phyloP scores from a whole-genome alignment of 129 eudicot genomes.

The Flaveria sonorensis region DNA sequence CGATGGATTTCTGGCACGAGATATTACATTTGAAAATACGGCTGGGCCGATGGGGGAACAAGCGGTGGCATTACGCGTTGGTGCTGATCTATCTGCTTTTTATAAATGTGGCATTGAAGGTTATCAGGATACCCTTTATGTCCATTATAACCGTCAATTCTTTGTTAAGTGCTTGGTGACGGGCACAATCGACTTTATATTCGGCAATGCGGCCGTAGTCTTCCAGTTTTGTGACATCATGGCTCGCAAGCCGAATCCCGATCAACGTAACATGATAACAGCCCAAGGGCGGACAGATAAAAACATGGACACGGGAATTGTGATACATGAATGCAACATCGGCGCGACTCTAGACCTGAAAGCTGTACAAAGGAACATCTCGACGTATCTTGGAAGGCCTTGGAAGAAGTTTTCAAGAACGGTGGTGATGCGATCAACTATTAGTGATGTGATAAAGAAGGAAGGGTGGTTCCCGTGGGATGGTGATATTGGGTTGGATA shows the following conservation, averaged over 20 bases:
- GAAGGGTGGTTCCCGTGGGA: constrained; percentile 61
- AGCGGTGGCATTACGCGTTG: constrained; percentile 74
- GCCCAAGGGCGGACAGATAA: constrained; percentile 64
- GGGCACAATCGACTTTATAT: constrained; percentile 59
- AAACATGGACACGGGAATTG: constrained; percentile 55
- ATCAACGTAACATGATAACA: constrained; percentile 55
- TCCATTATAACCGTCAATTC: constrained; percentile 62
- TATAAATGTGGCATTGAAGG: constrained; percentile 48
- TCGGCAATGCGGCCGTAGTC: constrained; percentile 65
- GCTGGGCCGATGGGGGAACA: constrained; percentile 59
- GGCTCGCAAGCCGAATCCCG: constrained; percentile 41
- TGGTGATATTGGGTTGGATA: constrained; percentile 49
- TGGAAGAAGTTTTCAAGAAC: constrained; percentile 64
- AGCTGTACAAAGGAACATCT: constrained; percentile 26
- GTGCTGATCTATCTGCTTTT: constrained; percentile 53
- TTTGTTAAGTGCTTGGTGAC: constrained; percentile 40
- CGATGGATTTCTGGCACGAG: constrained; percentile 53
- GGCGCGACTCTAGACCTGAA: constrained; percentile 44
- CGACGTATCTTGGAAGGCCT: constrained; percentile 62
- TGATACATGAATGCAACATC: constrained; percentile 51
- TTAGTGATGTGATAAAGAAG: constrained; percentile 42
- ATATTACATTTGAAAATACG: constrained; percentile 51
- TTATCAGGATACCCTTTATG: constrained; percentile 71
- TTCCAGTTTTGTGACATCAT: constrained; percentile 48
- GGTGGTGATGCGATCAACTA: constrained; percentile 49